Conservation (phyloP, 1,139 yeast genomes). For the Geotrichum carabidarum region DNA sequence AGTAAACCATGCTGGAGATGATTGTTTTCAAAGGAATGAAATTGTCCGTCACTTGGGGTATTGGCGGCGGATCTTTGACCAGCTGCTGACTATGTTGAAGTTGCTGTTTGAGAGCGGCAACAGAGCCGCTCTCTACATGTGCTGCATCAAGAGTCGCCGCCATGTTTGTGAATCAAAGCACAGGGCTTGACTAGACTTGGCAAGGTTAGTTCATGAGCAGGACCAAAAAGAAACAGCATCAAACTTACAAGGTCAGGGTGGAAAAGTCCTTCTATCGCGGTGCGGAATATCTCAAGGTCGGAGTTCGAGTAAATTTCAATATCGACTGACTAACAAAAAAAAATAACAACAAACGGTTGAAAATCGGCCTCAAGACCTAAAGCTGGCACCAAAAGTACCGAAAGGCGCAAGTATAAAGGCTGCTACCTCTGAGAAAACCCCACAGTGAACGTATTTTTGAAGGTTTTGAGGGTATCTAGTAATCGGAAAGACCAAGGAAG, state of each 20-base stretch:
- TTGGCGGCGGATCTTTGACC: conserved; percentile 39
- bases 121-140: conserved; percentile 8
- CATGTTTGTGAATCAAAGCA: conserved; percentile 11
- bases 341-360: no score
- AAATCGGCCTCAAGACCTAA: no score
- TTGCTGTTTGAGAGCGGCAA: conserved; percentile 9
- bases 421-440: no score
- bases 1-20: conserved; percentile 55
- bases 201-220: background rate
- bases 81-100: conserved; percentile 5
- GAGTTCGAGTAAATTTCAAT: background rate
- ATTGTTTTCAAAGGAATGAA: conserved; percentile 59
- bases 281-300: background rate
- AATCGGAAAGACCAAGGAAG: no score
- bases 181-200: background rate
- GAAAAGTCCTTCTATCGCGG: background rate
- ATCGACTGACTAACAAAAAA: background rate
- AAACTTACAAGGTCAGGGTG: background rate
- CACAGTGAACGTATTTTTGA: no score
- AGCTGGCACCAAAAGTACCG: no score
- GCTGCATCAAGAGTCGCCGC: conserved; percentile 15
- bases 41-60: conserved; percentile 74
- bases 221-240: background rate
- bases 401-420: no score
- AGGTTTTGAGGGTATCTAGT: no score